Evolutionary conservation across 1,139 yeast species (phyloP).

Genomic region (Lodderomyces metapsilosis): DNA sequence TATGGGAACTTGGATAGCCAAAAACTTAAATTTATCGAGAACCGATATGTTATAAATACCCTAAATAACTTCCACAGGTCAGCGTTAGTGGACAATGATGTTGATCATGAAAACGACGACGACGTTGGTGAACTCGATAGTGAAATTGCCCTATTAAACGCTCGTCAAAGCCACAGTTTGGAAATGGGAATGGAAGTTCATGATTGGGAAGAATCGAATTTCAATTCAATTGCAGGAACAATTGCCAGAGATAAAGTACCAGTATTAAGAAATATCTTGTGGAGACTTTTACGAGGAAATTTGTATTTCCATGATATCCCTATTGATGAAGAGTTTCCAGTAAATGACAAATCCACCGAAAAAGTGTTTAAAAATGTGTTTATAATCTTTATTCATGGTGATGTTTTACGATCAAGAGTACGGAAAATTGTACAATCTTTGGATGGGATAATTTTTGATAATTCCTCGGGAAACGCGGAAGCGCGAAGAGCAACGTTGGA

Average conservation of each 20-base stretch:
- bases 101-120: conserved; percentile 14
- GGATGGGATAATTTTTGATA: conserved; percentile 71
- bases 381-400: conserved; percentile 87
- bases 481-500: conserved; percentile 53
- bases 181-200: conserved; percentile 28
- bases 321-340: conserved; percentile 37
- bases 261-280: conserved; percentile 48
- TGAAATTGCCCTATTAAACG: conserved; percentile 33
- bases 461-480: conserved; percentile 56
- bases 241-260: conserved; percentile 45
- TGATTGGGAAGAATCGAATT: conserved; percentile 48
- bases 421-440: conserved; percentile 77
- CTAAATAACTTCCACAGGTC: conserved; percentile 30
- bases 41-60: conserved; percentile 30
- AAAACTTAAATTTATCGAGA: conserved; percentile 28
- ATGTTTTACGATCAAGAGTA: conserved; percentile 62
- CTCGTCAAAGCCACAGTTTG: conserved; percentile 22
- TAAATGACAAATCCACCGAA: conserved; percentile 40
- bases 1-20: conserved; percentile 24
- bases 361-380: conserved; percentile 68
- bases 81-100: conserved; percentile 13
- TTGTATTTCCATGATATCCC: conserved; percentile 49
- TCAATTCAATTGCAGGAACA: conserved; percentile 50
- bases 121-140: conserved; percentile 29
- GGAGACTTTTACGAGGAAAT: conserved; percentile 58